A percentile compares a stretch with the other conserved stretches of the same genome.
These are phyloP conservation scores for Xylaria digitata DNA, from an alignment of 2,329 filamentous ascomycete genomes.

Conservation along the genomic window DNA sequence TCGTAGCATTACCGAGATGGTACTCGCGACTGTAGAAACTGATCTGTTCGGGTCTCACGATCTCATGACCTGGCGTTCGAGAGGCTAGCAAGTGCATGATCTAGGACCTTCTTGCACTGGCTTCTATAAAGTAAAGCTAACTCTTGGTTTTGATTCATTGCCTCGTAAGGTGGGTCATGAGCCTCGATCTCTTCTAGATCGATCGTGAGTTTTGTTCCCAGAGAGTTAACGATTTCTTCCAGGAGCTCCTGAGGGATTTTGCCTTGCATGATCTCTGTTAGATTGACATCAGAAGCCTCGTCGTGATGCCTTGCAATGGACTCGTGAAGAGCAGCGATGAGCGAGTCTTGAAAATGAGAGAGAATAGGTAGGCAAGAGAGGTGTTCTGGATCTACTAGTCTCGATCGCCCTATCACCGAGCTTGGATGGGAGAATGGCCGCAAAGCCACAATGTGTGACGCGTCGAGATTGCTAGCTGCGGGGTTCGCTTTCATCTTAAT, in stretches of 20 bases:
- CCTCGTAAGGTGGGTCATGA: constrained; percentile 54
- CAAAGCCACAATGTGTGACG: constrained; percentile 60
- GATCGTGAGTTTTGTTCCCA: constrained; percentile 54
- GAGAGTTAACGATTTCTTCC: constrained; percentile 48
- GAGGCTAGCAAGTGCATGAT: constrained; percentile 53
- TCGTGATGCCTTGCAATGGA: constrained; percentile 43
- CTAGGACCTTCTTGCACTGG: constrained; percentile 61
- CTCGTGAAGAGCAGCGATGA: constrained; percentile 63
- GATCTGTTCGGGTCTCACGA: constrained; percentile 17
- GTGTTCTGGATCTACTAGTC: constrained; percentile 51
- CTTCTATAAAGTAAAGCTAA: constrained; percentile 62
- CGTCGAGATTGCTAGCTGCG: constrained; percentile 45
- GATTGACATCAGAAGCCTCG: constrained; percentile 41
- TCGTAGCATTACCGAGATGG: constrained; percentile 3
- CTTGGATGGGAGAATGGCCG: constrained; percentile 60
- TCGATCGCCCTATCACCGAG: constrained; percentile 59
- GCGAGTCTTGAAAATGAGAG: constrained; percentile 63
- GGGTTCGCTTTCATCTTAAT: constrained; percentile 59
- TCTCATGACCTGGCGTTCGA: constrained; percentile 34
- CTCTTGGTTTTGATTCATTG: constrained; percentile 57
- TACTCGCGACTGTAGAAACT: background rate
- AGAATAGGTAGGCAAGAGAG: constrained; percentile 56
- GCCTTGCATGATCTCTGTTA: constrained; percentile 57
- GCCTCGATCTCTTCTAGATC: constrained; percentile 61
- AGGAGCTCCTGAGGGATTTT: constrained; percentile 57